A percentile compares a stretch with the other conserved stretches of the same genome.
Conservation (phyloP, 306 rosid species). For the Elaeagnus macrophylla region DNA sequence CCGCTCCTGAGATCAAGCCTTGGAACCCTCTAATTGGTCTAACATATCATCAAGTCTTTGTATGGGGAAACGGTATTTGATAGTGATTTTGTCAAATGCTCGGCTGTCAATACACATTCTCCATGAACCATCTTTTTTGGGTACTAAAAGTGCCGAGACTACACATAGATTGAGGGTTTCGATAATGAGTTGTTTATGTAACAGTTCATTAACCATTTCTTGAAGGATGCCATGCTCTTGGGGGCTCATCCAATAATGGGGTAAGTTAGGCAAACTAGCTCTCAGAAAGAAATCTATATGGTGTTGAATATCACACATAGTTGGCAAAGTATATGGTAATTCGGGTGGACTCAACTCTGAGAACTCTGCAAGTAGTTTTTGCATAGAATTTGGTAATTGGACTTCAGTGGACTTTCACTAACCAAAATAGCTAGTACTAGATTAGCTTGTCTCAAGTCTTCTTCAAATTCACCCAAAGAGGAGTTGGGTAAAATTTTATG, state of each 20-base stretch:
- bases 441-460: too few relatives aligned
- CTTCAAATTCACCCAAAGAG: too few relatives aligned
- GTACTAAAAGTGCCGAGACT: not conserved
- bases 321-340: not conserved
- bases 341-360: too few relatives aligned
- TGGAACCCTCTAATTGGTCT: not conserved
- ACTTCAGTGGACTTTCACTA: too few relatives aligned
- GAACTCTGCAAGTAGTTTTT: too few relatives aligned
- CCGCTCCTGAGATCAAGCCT: not conserved
- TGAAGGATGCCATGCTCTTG: not conserved
- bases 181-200: too few relatives aligned
- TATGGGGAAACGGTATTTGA: not conserved
- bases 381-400: too few relatives aligned
- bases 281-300: too few relatives aligned
- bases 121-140: not conserved
- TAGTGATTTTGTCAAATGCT: not conserved
- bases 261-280: not conserved
- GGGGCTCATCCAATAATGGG: not conserved
- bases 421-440: too few relatives aligned
- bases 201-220: not conserved
- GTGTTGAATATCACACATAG: not conserved
- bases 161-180: not conserved
- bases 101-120: not conserved
- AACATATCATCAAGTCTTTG: not conserved
- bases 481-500: not conserved